Base-by-base conservation (phyloP, 2,329 filamentous ascomycete genomes). In the Anthostomella pinea region DNA sequence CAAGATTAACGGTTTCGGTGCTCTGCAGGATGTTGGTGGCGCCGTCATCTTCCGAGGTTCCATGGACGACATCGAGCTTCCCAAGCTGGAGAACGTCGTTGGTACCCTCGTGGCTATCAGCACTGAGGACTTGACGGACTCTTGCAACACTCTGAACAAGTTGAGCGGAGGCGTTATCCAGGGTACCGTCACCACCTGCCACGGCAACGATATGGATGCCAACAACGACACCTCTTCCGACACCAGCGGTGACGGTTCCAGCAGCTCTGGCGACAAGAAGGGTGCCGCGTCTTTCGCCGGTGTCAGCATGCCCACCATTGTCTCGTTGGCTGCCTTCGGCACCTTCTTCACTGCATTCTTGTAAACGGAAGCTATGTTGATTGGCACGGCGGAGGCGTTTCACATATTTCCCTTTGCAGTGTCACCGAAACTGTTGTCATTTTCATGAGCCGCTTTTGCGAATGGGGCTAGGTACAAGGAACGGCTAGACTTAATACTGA, bases 21-120 rank as follows among this genome's bases (percentile, higher is more conserved):
- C 71, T 48, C 77, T 98, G 18, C 59, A 77, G 58, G 77, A 70
- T 37, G 79, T 96, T 41, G 77, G 73, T 48, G 91, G 90, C 68
- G 88, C 87, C 55, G 73, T 97, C 58, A 83, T 88, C 63, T 79
- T 95, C 63, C 81, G 82, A 54, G 93, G 93, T 57, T 85, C 81
- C 70, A 94, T 96, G 66, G 75, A 80, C 46, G 72, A 77, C 42
- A 81, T 93, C 50, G 59, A 72, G 22, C 75, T 96, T 35, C 83
- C 86, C 43, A 59, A 67, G 23, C 72, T 91, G 17, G 66, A 74
- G 41, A 73, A 82, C 47, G 85, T 90, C 51, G 73, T 75, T 58
- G 87, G 87, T 65, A 78, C 77, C 43, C 85, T 87, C 62, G 81
- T 83, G 56, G 68, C 87, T 50, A 72, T 80, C 54, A 81, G 75